These are phyloP conservation scores for Penicillium olsonii DNA, from an alignment of 2,329 filamentous ascomycete genomes.

Conservation along the genomic window DNA sequence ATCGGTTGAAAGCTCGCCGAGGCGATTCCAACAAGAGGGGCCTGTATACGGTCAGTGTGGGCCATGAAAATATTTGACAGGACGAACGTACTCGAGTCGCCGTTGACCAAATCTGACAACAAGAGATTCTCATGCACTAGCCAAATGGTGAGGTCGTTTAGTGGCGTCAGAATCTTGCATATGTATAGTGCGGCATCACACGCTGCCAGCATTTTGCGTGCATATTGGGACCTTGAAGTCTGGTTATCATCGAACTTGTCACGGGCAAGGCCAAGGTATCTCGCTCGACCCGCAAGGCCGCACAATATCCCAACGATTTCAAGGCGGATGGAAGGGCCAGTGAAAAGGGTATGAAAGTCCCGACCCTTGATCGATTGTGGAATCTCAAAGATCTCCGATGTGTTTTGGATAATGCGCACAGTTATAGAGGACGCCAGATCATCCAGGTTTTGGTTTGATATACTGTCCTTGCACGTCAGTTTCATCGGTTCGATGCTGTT, in stretches of 20 bases:
- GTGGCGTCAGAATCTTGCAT: constrained; percentile 39
- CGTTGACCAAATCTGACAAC: constrained; percentile 38
- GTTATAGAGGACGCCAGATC: constrained; percentile 10
- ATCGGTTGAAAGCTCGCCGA: constrained; percentile 29
- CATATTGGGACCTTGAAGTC: constrained; percentile 18
- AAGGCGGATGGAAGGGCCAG: constrained; percentile 39
- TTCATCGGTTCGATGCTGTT: constrained; percentile 30
- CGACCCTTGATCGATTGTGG: constrained; percentile 26
- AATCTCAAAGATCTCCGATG: constrained; percentile 23
- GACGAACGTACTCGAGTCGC: constrained; percentile 36
- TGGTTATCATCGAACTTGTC: constrained; percentile 12
- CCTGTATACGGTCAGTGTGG: constrained; percentile 13
- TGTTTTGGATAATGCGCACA: constrained; percentile 30
- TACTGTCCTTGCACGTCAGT: constrained; percentile 14
- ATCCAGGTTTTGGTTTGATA: constrained; percentile 10
- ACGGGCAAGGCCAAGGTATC: constrained; percentile 23
- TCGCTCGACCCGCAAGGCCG: constrained; percentile 37
- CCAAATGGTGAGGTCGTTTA: constrained; percentile 41
- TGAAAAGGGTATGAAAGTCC: constrained; percentile 42
- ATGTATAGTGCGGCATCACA: constrained; percentile 41
- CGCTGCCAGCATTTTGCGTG: constrained; percentile 30
- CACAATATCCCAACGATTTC: constrained; percentile 43
- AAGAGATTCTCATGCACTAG: constrained; percentile 37
- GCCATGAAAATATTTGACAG: background rate
- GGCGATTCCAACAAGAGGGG: constrained; percentile 25